Base-by-base conservation (phyloP, 23 red algal genomes). In the Gracilaria domingensis region DNA sequence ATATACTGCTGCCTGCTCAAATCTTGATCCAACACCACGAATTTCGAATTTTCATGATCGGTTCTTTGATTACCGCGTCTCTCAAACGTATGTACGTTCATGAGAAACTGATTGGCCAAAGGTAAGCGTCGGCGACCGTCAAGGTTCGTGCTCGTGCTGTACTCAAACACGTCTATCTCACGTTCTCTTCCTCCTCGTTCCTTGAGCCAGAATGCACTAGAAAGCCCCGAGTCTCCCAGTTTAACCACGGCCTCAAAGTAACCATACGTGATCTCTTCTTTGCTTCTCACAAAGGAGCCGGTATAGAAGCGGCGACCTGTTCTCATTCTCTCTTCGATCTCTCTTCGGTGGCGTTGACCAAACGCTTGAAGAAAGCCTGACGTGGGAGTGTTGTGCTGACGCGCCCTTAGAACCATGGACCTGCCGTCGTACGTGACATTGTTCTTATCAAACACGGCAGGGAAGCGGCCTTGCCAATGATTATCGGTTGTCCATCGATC, bases 201-300 rank as follows among this genome's bases (percentile, higher is more conserved):
- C 51, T 80, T 80, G n/a, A 80, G 75, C 75, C 75, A 80, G 39
- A 80, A 80, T 29, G 75, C 75, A 38, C 75, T 53, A 18, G 75
- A 45, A 6, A 80, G 26, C 24, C 34, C 34, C 14, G 36, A 48
- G 37, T 80, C 75, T 42, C 42, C 75, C 17, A 80, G 8, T 29
- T 48, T 39, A 6, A 33, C 36, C 51, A 29, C 75, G 24, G 47
- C 50, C 47, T 80, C 75, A 4, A 54, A 30, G 24, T 49, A 80
- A 20, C 75, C 75, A 16, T 48, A 80, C 42, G 42, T 80, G 34
- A 80, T 80, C 7, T 16, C 18, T 49, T 80, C 29, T 29, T 20
- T 42, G 47, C 42, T 80, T 42, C 75, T 18, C 12, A 80, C 12
- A 51, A 80, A 80, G 7, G 75, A 48, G 0, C 36, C 16, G 4